A percentile compares a stretch with the other conserved stretches of the same genome.
phyloP scores from a whole-genome alignment of 1,139 yeast species.

The Kurtzmaniella natalensis region DNA sequence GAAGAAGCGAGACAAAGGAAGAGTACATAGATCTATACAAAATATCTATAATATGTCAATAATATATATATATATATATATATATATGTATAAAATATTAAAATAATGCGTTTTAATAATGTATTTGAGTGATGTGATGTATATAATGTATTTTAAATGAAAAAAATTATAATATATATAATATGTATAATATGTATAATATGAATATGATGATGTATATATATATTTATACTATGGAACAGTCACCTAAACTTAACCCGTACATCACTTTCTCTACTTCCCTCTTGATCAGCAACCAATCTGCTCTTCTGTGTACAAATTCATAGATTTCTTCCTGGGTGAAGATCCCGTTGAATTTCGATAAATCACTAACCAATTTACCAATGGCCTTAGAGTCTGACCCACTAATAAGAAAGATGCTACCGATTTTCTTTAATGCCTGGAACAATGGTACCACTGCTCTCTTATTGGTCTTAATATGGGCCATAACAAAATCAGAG shows the following conservation, averaged over 20 bases:
- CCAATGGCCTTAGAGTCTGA: constrained; percentile 83
- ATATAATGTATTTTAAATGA: too few relatives aligned
- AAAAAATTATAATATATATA: too few relatives aligned
- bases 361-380: constrained; percentile 73
- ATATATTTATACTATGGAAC: constrained; percentile 41
- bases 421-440: constrained; percentile 81
- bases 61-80: too few relatives aligned
- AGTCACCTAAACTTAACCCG: constrained; percentile 74
- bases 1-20: too few relatives aligned
- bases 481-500: constrained; percentile 60
- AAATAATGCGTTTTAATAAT: too few relatives aligned
- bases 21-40: too few relatives aligned
- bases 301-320: constrained; percentile 82
- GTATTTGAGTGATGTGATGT: too few relatives aligned
- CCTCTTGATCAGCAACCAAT: constrained; percentile 71
- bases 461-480: constrained; percentile 57
- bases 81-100: too few relatives aligned
- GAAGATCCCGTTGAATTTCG: constrained; percentile 84
- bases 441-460: constrained; percentile 72
- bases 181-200: too few relatives aligned
- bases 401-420: constrained; percentile 71
- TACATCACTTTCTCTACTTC: constrained; percentile 95
- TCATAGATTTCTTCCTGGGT: constrained; percentile 92
- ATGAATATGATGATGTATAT: too few relatives aligned
- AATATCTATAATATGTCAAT: too few relatives aligned